Evolutionary conservation across 371 early-diverging fungal genomes (phyloP).

Genomic region (Paraphysoderma sedebokerense): DNA sequence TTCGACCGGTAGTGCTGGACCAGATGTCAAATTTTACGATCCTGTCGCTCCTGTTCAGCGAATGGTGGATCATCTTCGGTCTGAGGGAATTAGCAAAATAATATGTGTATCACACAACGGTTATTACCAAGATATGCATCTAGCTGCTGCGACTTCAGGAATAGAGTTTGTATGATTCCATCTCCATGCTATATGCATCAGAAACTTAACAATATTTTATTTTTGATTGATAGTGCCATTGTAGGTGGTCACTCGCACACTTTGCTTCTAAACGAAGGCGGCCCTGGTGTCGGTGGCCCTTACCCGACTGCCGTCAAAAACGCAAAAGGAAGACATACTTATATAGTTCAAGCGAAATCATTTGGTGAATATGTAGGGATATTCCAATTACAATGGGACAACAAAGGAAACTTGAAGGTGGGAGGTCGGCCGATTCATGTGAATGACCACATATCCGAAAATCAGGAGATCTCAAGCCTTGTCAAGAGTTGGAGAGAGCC

Average conservation of each 20-base stretch:
- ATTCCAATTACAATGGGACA: constrained; percentile 37
- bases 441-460: constrained; percentile 20
- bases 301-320: constrained; percentile 40
- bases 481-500: constrained; percentile 25
- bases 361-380: constrained; percentile 51
- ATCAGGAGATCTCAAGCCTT: constrained; percentile 11
- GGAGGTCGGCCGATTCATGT: constrained; percentile 39
- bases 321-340: constrained; percentile 32
- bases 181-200: no score
- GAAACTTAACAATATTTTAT: no score
- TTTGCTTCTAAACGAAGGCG: constrained; percentile 20
- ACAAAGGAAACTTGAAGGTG: constrained; percentile 21
- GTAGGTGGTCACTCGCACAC: constrained; percentile 68
- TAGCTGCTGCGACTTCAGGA: constrained; percentile 34
- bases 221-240: no score
- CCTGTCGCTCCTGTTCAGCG: constrained; percentile 33
- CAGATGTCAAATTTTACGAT: constrained; percentile 21
- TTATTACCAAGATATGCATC: constrained; percentile 33
- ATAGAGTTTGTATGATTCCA: no score
- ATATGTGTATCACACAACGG: constrained; percentile 52
- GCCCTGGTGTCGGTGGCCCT: constrained; percentile 21
- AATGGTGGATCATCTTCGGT: constrained; percentile 32
- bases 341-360: constrained; percentile 34
- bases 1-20: constrained; percentile 35
- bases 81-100: constrained; percentile 39